A percentile compares a stretch with the other conserved stretches of the same genome.
Conservation (phyloP, 768 basidiomycete species). For the Termitomyces sp. region DNA sequence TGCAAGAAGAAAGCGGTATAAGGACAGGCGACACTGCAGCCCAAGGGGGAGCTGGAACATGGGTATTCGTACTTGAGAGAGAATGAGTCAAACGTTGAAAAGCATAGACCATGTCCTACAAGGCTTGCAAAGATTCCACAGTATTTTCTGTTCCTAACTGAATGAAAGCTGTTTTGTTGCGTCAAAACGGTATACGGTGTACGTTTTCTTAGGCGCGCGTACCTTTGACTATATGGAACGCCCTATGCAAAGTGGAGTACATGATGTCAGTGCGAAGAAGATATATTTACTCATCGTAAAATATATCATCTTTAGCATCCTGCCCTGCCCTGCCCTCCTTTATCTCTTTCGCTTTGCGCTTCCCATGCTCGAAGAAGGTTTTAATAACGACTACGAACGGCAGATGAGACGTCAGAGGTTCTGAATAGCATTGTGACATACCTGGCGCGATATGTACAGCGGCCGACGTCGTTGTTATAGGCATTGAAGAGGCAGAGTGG, state of each 20-base stretch:
- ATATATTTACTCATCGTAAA: neutral
- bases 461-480: neutral
- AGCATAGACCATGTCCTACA: neutral
- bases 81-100: neutral
- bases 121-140: neutral
- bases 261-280: neutral
- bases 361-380: neutral
- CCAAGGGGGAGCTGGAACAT: conserved; percentile 66
- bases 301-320: neutral
- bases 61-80: conserved; percentile 55
- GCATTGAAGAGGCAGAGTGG: neutral
- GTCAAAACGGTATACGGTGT: neutral
- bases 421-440: too few relatives aligned
- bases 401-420: neutral
- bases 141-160: neutral
- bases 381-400: neutral
- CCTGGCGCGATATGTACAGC: neutral
- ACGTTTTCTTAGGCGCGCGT: neutral
- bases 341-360: neutral
- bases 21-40: conserved; percentile 55
- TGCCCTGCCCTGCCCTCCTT: neutral
- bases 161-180: neutral
- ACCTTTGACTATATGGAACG: conserved; percentile 2
- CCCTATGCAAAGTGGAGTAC: neutral
- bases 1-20: conserved; percentile 57